These are phyloP conservation scores for Malus asiatica DNA, from an alignment of 306 rosid species.

Conservation along the genomic window DNA sequence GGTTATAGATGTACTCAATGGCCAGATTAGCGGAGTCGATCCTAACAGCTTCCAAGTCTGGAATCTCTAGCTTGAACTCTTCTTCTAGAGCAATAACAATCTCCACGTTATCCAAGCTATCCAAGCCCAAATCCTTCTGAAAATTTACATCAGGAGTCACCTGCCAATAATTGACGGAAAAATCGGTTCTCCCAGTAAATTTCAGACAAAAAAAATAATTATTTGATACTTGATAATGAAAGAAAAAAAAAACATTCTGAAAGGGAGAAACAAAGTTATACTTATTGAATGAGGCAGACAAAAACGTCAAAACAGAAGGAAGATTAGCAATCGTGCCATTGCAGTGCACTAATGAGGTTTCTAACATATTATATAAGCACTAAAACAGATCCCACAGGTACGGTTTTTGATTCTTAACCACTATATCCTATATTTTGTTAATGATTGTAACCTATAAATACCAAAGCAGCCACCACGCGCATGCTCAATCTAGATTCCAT, in stretches of 20 bases:
- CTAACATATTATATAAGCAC: not conserved
- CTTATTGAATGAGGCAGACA: not conserved
- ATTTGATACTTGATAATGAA: not conserved
- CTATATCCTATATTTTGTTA: not conserved
- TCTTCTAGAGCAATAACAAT: conserved; percentile 95
- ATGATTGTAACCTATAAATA: not conserved
- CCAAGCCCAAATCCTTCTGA: conserved; percentile 89
- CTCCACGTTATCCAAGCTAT: conserved; percentile 97
- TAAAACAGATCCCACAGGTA: not conserved
- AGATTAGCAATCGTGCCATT: not conserved
- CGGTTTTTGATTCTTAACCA: not conserved
- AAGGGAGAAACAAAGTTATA: not conserved
- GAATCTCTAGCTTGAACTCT: conserved; percentile 96
- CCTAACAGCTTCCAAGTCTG: conserved; percentile 88
- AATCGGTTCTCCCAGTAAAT: conserved; percentile 4
- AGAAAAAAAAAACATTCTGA: not conserved
- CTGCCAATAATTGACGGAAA: conserved; percentile 29
- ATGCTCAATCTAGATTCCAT: not conserved
- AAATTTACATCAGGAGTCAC: conserved; percentile 75
- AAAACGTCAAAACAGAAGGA: not conserved
- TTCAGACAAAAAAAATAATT: not conserved
- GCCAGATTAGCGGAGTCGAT: conserved; percentile 76
- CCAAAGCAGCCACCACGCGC: not conserved
- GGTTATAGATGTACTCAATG: conserved; percentile 81
- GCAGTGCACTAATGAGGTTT: not conserved